Evolutionary conservation across 139 green algal species (phyloP), one percentile per base, ranked within the genome.

Genomic region (Medakamo hakoo): DNA sequence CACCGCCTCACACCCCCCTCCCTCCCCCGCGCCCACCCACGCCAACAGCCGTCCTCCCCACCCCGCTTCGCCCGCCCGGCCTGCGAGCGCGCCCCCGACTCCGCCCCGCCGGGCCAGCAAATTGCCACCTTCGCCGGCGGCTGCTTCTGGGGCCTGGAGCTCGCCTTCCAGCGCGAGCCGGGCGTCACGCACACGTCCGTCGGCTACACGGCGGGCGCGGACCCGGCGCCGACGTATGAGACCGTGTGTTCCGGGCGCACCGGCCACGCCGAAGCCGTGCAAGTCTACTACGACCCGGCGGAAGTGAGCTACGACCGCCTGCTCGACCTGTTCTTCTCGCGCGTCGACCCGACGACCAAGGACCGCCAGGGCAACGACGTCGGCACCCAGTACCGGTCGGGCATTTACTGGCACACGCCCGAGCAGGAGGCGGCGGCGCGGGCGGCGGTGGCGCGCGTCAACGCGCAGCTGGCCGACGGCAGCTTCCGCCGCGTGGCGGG

Each of bases 221-320:
- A 76, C 19, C 55, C 66, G 1, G 68, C 74, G 31, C 87, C 88
- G 23, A 84, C 66, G 3, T 95, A 94, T 56, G 79, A 94, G 63
- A 66, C 77, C n/a, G 86, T 95, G 24, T 94, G 86, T 78, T 76
- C 56, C n/a, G 88, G 88, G 1, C 62, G 60, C 23, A 94, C 88
- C 1, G 88, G 88, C 1, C 87, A 95, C 59, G 74, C 83, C 30
- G 80, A 86, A 64, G 80, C 78, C 4, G 72, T 84, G 20, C 72
- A 82, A 65, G 68, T 89, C 52, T 80, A 77, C 1, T 94, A 88
- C 67, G 66, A 94, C 62, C 86, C 85, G 0, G 71, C 75, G 0
- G 73, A 88, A 64, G 71, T 78, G 20, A 63, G 58, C 0, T 93
- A 83, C 69, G 67, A 76, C 16, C 23, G 72, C 48, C 78, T 94